phyloP scores from a whole-genome alignment of 108 stramenopile genomes.

The Hondaea fermentalgiana region DNA sequence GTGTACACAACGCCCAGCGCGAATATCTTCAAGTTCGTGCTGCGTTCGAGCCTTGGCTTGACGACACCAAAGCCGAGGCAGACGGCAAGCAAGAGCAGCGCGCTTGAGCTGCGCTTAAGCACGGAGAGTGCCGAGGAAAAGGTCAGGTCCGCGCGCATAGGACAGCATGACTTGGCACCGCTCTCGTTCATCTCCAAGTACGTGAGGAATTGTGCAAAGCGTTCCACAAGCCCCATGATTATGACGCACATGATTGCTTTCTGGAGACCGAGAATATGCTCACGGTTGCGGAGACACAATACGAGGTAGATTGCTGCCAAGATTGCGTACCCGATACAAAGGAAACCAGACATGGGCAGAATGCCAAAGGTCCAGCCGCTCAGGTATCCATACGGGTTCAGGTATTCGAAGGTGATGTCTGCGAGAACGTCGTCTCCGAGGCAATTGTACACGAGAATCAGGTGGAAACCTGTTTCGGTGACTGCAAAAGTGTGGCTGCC shows the following conservation, averaged over 20 bases:
- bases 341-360: background rate
- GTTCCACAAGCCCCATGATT: background rate
- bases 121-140: constrained; percentile 5
- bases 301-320: background rate
- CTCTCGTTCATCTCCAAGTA: constrained; percentile 9
- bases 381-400: background rate
- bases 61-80: constrained; percentile 16
- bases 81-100: background rate
- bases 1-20: background rate
- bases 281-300: background rate
- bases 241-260: background rate
- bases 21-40: background rate
- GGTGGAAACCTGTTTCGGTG: background rate
- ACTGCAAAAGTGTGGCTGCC: background rate
- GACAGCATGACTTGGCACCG: background rate
- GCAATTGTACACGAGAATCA: background rate
- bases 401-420: background rate
- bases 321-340: background rate
- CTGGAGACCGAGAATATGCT: background rate
- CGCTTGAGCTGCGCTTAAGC: background rate
- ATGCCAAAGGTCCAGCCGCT: constrained; percentile 1
- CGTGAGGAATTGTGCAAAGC: background rate
- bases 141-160: background rate
- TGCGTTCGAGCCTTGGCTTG: background rate
- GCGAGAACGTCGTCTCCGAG: background rate